Conservation (phyloP, 2,329 filamentous ascomycete species). For the Decorospora gaudefroyi region DNA sequence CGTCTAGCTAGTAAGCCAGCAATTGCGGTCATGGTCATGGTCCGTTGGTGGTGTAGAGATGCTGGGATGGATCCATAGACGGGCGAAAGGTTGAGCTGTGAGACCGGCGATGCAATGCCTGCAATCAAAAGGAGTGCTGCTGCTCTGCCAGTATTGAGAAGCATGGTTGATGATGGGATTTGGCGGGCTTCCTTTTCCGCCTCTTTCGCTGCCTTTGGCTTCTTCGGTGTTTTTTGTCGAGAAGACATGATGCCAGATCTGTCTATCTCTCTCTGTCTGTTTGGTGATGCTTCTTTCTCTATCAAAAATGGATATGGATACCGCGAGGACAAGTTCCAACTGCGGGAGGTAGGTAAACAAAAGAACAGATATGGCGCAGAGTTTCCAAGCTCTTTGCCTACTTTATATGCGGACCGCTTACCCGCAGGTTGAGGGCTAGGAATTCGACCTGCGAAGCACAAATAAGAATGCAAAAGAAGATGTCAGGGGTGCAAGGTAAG, state of each 20-base stretch:
- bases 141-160: constrained; percentile 43
- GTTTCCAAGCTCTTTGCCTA: constrained; percentile 16
- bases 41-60: constrained; percentile 68
- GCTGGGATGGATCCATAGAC: constrained; percentile 86
- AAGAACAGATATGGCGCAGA: constrained; percentile 23
- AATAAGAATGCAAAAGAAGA: constrained; percentile 3
- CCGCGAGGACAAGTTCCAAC: background rate
- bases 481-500: constrained; percentile 9
- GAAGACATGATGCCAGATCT: constrained; percentile 35
- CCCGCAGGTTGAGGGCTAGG: constrained; percentile 21
- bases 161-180: constrained; percentile 27
- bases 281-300: background rate
- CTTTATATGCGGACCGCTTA: constrained; percentile 28
- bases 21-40: constrained; percentile 69
- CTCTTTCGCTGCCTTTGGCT: constrained; percentile 40
- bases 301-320: no score
- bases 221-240: constrained; percentile 41
- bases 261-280: constrained; percentile 8
- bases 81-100: constrained; percentile 77
- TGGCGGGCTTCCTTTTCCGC: constrained; percentile 31
- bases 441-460: constrained; percentile 30
- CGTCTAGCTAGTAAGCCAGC: constrained; percentile 73
- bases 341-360: background rate
- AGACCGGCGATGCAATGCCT: constrained; percentile 70
- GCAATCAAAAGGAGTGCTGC: constrained; percentile 58